These are phyloP conservation scores for Dryadomyces quercivorus DNA, from an alignment of 2,329 filamentous ascomycete species.

Conservation along the genomic window DNA sequence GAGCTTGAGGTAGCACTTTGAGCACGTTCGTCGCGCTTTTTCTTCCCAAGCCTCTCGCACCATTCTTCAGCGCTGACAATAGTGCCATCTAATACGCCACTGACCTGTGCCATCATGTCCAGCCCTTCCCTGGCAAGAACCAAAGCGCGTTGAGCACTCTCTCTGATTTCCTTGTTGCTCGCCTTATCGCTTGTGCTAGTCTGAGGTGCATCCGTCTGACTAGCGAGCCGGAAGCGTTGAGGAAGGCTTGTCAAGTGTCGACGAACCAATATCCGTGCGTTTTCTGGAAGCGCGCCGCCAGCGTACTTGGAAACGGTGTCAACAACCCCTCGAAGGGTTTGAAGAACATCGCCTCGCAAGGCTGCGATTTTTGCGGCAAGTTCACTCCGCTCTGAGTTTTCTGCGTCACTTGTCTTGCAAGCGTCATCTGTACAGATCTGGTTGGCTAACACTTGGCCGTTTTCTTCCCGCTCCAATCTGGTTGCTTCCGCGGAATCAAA, in stretches of 20 bases:
- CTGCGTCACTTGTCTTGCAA: not conserved
- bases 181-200: constrained; percentile 13
- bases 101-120: constrained; percentile 91
- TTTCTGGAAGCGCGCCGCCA: constrained; percentile 82
- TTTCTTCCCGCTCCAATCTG: not conserved
- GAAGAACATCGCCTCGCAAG: constrained; percentile 59
- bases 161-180: constrained; percentile 25
- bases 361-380: constrained; percentile 52
- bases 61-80: constrained; percentile 84
- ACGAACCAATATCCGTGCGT: constrained; percentile 72
- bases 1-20: not conserved
- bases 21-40: constrained; percentile 18
- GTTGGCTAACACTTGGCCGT: not conserved
- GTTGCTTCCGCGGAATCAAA: constrained; percentile 48
- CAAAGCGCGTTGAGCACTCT: constrained; percentile 64
- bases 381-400: constrained; percentile 27
- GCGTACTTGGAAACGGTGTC: constrained; percentile 80
- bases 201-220: constrained; percentile 20
- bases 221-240: constrained; percentile 62
- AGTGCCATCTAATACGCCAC: constrained; percentile 75
- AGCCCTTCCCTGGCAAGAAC: constrained; percentile 81
- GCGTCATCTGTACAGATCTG: too few species aligned
- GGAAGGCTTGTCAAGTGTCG: constrained; percentile 76
- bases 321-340: constrained; percentile 69
- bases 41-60: constrained; percentile 64